Evolutionary conservation across 345 rosid species (phyloP), one percentile per base, ranked within the genome.

Genomic region (Aegle marmelos): DNA sequence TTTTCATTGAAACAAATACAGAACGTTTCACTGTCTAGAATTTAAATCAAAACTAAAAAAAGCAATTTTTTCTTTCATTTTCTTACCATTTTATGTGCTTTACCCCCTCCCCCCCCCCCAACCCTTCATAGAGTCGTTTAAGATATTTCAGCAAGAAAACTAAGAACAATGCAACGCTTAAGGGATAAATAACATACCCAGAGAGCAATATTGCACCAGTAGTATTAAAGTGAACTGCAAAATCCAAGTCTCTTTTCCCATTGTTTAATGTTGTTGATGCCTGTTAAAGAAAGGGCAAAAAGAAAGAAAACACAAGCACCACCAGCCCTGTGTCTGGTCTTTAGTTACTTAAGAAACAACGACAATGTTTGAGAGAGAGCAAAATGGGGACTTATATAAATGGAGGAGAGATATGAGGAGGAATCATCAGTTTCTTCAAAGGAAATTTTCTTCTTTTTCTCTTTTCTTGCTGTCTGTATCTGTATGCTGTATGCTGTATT

Each of bases 401-500:
- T 63, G 81, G 17, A 31, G n/a, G 22, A 17, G 45, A 62, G 45
- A 6, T 28, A 3, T 21, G 11, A 22, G 2, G 76, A 70, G 82
- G 87, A 84, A 84, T 82, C 84, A 62, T 69, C 50, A 71, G 80
- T 86, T 86, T 74, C 87, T 80, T 82, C 72, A 28, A 31, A 33
- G 50, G 81, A 79, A 82, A 82, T 78, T 73, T 63, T 82, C 25
- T 72, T 22, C 67, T 62, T 72, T 68, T 62, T 48, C 45, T 66
- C 57, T 76, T 74, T 66, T 45, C 27, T 1, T 56, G 14, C 30
- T 36, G 5, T 21, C 6, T 9, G 50, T 24, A 6, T 41, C 9
- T 50, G 1, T 48, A 28, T 1, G 21, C 36, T 2, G 34, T 36
- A 11, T 45, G 21, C 36, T 2, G 34, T 36, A 11, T 45, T 11